Percentiles rank a stretch among this genome's conserved stretches.
Evolutionary conservation across 306 rosid genomes (phyloP).

Genomic region (Malus fusca): DNA sequence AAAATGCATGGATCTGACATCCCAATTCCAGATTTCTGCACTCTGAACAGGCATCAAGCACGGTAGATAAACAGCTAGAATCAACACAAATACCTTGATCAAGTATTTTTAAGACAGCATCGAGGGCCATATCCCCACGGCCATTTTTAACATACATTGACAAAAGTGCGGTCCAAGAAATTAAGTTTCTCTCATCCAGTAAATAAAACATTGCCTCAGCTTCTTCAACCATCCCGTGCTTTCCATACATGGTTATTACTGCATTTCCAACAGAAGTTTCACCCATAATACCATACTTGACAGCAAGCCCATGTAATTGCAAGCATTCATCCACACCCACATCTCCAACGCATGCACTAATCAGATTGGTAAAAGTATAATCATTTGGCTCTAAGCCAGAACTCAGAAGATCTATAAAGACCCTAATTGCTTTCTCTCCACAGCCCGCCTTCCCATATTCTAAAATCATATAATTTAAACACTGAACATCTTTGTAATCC

Average conservation of each 20-base stretch:
- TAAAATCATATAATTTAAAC: slow-evolving; percentile 45
- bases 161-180: slow-evolving; percentile 39
- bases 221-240: slow-evolving; percentile 34
- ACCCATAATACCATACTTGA: slow-evolving; percentile 27
- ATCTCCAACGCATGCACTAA: slow-evolving; percentile 25
- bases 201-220: slow-evolving; percentile 29
- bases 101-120: slow-evolving; percentile 28
- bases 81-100: slow-evolving; percentile 26
- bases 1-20: slow-evolving; percentile 31
- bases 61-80: slow-evolving; percentile 26
- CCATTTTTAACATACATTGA: slow-evolving; percentile 29
- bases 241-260: slow-evolving; percentile 39
- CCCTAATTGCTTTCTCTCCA: slow-evolving; percentile 27
- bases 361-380: slow-evolving; percentile 36
- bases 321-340: slow-evolving; percentile 18
- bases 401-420: slow-evolving; percentile 28
- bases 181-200: slow-evolving; percentile 27
- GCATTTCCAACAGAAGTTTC: slow-evolving; percentile 40
- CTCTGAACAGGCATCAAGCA: slow-evolving; percentile 43
- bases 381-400: slow-evolving; percentile 31
- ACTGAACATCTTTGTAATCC: slow-evolving; percentile 32
- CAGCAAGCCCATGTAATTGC: slow-evolving; percentile 42
- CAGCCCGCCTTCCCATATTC: slow-evolving; percentile 40
- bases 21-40: slow-evolving; percentile 34
- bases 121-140: slow-evolving; percentile 14